Conservation (phyloP, 768 basidiomycete genomes). For the Mycena rosella region DNA sequence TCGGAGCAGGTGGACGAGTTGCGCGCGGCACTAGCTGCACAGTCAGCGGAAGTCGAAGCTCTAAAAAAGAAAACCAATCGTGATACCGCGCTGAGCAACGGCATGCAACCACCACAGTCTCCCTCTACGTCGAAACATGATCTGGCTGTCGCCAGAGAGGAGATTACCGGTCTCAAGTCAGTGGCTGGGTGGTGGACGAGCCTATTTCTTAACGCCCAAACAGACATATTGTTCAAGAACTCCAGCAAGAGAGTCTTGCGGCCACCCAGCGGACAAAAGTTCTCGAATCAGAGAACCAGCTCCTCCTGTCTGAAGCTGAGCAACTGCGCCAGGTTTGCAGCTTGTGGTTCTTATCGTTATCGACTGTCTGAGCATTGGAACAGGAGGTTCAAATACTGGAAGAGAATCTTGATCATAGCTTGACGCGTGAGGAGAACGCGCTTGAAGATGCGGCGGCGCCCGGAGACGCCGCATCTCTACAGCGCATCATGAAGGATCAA, state of each 20-base stretch:
- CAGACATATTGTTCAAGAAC: constrained; percentile 89
- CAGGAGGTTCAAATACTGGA: constrained; percentile 86
- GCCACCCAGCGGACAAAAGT: constrained; percentile 74
- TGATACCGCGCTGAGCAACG: constrained; percentile 63
- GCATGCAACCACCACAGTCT: constrained; percentile 48
- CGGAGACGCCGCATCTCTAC: constrained; percentile 55
- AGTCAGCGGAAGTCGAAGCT: constrained; percentile 65
- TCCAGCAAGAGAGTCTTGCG: constrained; percentile 83
- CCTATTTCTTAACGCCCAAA: not conserved
- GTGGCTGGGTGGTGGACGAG: constrained; percentile 29
- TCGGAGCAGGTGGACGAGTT: constrained; percentile 42
- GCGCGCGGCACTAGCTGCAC: constrained; percentile 48
- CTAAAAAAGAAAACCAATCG: constrained; percentile 72
- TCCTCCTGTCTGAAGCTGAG: constrained; percentile 73
- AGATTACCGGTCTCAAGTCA: constrained; percentile 88
- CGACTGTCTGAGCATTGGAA: constrained; percentile 13
- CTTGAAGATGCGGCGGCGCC: constrained; percentile 38
- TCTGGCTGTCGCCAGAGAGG: constrained; percentile 63
- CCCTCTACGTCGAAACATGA: constrained; percentile 66
- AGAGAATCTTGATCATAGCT: constrained; percentile 74
- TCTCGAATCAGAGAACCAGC: constrained; percentile 82
- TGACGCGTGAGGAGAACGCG: constrained; percentile 64
- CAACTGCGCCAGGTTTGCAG: constrained; percentile 77
- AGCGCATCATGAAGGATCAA: constrained; percentile 61
- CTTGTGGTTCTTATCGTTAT: not conserved